Conservation (phyloP, 805 yeast species). For the Hanseniaspora osmophila region DNA sequence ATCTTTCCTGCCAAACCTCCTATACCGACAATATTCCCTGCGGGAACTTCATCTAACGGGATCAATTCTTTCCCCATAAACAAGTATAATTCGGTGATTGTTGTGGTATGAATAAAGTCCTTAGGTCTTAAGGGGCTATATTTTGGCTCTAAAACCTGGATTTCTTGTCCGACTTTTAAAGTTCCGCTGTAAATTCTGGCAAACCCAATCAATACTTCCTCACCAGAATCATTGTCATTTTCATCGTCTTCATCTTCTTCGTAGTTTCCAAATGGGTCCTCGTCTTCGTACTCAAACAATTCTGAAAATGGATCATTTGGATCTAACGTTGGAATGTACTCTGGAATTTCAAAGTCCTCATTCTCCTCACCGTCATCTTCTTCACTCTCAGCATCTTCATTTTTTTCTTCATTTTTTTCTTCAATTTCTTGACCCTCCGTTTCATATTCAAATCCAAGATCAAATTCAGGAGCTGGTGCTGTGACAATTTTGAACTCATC, state of each 20-base stretch:
- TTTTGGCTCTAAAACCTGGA: conserved; percentile 75
- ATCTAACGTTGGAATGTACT: conserved; percentile 20
- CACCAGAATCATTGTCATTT: conserved; percentile 24
- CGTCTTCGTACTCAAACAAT: conserved; percentile 38
- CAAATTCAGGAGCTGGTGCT: conserved; percentile 16
- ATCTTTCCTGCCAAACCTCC: conserved; percentile 78
- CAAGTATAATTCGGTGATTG: conserved; percentile 55
- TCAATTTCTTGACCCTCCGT: conserved; percentile 10
- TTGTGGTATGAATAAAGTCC: conserved; percentile 42
- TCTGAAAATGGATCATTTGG: conserved; percentile 24
- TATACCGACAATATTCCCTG: conserved; percentile 90
- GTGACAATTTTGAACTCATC: conserved; percentile 11
- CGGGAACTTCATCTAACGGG: conserved; percentile 66
- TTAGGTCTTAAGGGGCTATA: conserved; percentile 53
- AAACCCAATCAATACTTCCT: conserved; percentile 72
- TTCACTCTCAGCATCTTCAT: background rate
- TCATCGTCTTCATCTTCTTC: conserved; percentile 30
- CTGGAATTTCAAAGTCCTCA: conserved; percentile 14
- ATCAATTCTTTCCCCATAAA: conserved; percentile 89
- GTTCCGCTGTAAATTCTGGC: conserved; percentile 84
- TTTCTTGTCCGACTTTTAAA: conserved; percentile 54
- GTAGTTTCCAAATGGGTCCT: conserved; percentile 33
- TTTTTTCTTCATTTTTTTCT: conserved; percentile 1
- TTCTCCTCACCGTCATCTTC: conserved; percentile 11
- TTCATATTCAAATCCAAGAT: conserved; percentile 14